These are phyloP conservation scores for Xylariaceae sp. DNA, from an alignment of 2,329 filamentous ascomycete genomes.

Conservation along the genomic window DNA sequence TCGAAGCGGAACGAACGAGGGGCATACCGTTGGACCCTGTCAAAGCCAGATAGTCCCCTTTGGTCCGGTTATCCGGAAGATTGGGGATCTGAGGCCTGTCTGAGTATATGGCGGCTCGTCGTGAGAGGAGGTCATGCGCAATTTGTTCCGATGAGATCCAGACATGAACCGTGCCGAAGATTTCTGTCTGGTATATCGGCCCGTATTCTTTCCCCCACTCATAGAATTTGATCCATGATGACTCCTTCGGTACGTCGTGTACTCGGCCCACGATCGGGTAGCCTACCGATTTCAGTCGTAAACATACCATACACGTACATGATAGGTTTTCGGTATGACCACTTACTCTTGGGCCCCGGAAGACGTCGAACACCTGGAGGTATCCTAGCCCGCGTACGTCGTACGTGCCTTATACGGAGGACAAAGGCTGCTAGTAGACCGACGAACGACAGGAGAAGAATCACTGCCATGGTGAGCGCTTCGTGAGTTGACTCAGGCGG, in stretches of 20 bases:
- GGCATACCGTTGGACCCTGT: conserved; percentile 40
- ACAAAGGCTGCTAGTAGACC: conserved; percentile 20
- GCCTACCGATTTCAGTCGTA: conserved; percentile 28
- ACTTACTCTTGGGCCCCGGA: conserved; percentile 32
- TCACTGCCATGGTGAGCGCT: conserved; percentile 21
- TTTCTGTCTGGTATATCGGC: conserved; percentile 44
- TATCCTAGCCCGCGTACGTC: conserved; percentile 21
- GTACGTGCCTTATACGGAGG: conserved; percentile 19
- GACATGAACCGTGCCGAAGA: conserved; percentile 44
- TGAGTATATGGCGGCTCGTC: conserved; percentile 42
- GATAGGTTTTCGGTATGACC: neutral
- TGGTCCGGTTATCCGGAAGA: conserved; percentile 45
- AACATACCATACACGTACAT: neutral
- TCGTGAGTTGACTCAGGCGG: neutral
- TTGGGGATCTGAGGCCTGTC: conserved; percentile 46
- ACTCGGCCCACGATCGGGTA: conserved; percentile 43
- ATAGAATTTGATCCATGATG: conserved; percentile 45
- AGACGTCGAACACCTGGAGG: conserved; percentile 27
- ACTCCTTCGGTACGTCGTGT: conserved; percentile 41
- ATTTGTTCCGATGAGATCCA: conserved; percentile 46
- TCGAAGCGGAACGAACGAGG: neutral
- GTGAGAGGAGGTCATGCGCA: conserved; percentile 43
- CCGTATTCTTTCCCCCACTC: conserved; percentile 46
- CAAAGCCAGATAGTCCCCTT: conserved; percentile 45
- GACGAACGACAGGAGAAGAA: conserved; percentile 20